Evolutionary conservation across 73 alveolate genomes (phyloP).

Genomic region (Breviolum minutum): DNA sequence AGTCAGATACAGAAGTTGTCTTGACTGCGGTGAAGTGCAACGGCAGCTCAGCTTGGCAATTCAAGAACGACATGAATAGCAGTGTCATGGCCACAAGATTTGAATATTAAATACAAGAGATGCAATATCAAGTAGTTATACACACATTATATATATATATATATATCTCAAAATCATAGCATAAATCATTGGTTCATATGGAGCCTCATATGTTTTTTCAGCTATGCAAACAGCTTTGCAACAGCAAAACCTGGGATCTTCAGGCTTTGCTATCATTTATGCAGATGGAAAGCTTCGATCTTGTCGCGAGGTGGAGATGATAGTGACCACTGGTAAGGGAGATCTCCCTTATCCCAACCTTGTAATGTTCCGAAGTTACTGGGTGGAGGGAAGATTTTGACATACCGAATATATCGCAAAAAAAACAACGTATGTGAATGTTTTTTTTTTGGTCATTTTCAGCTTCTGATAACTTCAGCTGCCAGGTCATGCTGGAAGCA

Average conservation of each 20-base stretch:
- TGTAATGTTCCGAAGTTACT: no score
- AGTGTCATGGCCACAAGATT: no score
- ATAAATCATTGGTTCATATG: no score
- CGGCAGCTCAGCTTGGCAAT: conserved; percentile 21
- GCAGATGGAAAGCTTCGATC: conserved; percentile 67
- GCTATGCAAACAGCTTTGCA: background rate
- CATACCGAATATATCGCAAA: no score
- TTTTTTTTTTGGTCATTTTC: no score
- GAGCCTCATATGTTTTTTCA: background rate
- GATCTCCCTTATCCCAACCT: no score
- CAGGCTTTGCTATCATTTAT: conserved; percentile 64
- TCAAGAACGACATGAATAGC: background rate
- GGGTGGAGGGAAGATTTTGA: no score
- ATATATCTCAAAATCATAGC: no score
- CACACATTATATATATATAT: no score
- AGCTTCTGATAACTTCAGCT: background rate
- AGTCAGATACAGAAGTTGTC: conserved; percentile 82
- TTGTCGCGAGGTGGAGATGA: conserved; percentile 34
- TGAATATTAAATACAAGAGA: no score
- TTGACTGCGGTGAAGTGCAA: conserved; percentile 68
- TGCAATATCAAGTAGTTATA: no score
- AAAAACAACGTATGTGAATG: no score
- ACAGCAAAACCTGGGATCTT: background rate
- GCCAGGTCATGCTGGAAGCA: conserved; percentile 63
- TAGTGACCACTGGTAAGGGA: background rate